Conservation (phyloP, 2,329 filamentous ascomycete genomes). For the Scedosporium apiospermum region DNA sequence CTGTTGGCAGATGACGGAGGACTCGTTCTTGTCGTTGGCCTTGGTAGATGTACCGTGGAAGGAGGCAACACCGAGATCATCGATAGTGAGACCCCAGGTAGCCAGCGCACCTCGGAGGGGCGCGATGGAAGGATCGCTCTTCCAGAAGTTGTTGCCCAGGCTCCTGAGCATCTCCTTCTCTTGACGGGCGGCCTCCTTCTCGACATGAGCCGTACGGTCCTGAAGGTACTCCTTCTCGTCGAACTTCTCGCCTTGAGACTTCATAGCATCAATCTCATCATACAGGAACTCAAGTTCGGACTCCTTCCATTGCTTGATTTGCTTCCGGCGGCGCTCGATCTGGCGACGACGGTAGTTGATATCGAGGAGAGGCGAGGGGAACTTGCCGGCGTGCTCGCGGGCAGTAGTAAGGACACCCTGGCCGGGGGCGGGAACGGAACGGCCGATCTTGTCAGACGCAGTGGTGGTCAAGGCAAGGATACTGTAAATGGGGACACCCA, state of each 20-base stretch:
- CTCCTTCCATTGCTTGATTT: slow-evolving; percentile 95
- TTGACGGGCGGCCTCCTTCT: slow-evolving; percentile 75
- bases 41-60: slow-evolving; percentile 99
- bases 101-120: slow-evolving; percentile 92
- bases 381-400: slow-evolving; percentile 81
- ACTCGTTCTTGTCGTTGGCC: slow-evolving; percentile 99
- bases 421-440: slow-evolving; percentile 90
- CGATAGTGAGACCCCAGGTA: slow-evolving; percentile 95
- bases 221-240: slow-evolving; percentile 77
- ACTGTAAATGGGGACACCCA: slow-evolving; percentile 97
- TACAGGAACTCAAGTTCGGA: slow-evolving; percentile 87
- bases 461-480: slow-evolving; percentile 88
- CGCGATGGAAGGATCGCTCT: slow-evolving; percentile 84
- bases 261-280: slow-evolving; percentile 87
- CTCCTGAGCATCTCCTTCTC: slow-evolving; percentile 88
- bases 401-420: slow-evolving; percentile 95
- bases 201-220: slow-evolving; percentile 77
- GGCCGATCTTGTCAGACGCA: slow-evolving; percentile 97
- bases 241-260: slow-evolving; percentile 63
- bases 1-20: slow-evolving; percentile 93
- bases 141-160: slow-evolving; percentile 98
- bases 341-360: slow-evolving; percentile 96
- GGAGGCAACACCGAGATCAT: slow-evolving; percentile 88
- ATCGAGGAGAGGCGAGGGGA: slow-evolving; percentile 89
- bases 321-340: slow-evolving; percentile 84